Evolutionary conservation across 2,329 filamentous ascomycete species (phyloP).

Genomic region (Berkeleyomyces rouxiae): DNA sequence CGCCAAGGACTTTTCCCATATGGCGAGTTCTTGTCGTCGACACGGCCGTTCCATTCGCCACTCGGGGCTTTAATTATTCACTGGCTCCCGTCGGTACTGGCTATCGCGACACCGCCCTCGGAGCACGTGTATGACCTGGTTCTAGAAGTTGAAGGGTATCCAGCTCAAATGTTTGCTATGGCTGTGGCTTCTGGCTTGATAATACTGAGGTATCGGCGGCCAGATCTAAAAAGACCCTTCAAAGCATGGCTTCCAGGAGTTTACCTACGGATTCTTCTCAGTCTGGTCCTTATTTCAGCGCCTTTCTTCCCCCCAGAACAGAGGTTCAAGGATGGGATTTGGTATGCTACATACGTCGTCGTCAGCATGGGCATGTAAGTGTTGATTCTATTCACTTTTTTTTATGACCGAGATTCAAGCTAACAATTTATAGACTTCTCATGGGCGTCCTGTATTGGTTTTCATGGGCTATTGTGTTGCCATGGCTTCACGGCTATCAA

Average conservation of each 20-base stretch:
- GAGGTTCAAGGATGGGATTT: slow-evolving; percentile 28
- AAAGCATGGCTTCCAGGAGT: slow-evolving; percentile 47
- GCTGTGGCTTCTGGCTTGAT: slow-evolving; percentile 41
- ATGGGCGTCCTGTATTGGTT: slow-evolving; percentile 52
- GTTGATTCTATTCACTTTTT: not conserved
- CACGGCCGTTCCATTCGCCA: slow-evolving; percentile 49
- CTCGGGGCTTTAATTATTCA: slow-evolving; percentile 52
- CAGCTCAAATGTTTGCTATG: slow-evolving; percentile 42
- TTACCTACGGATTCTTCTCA: slow-evolving; percentile 35
- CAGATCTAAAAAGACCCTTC: slow-evolving; percentile 46
- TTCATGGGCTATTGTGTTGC: slow-evolving; percentile 45
- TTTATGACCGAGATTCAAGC: not conserved
- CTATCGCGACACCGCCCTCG: slow-evolving; percentile 48
- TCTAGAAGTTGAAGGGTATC: slow-evolving; percentile 53
- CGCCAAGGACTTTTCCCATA: slow-evolving; percentile 55
- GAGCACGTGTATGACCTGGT: slow-evolving; percentile 56
- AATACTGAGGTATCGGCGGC: slow-evolving; percentile 40
- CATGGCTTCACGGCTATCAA: slow-evolving; percentile 39
- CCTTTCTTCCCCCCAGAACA: slow-evolving; percentile 45
- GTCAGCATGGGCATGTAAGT: slow-evolving; percentile 37
- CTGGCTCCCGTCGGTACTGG: slow-evolving; percentile 49
- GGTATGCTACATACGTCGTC: slow-evolving; percentile 37
- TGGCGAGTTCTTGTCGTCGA: slow-evolving; percentile 42
- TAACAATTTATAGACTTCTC: slow-evolving; percentile 29
- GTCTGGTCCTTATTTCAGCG: slow-evolving; percentile 37